A percentile compares a stretch with the other conserved stretches of the same genome.
Conservation (phyloP, 805 yeast genomes). For the Candida pini region DNA sequence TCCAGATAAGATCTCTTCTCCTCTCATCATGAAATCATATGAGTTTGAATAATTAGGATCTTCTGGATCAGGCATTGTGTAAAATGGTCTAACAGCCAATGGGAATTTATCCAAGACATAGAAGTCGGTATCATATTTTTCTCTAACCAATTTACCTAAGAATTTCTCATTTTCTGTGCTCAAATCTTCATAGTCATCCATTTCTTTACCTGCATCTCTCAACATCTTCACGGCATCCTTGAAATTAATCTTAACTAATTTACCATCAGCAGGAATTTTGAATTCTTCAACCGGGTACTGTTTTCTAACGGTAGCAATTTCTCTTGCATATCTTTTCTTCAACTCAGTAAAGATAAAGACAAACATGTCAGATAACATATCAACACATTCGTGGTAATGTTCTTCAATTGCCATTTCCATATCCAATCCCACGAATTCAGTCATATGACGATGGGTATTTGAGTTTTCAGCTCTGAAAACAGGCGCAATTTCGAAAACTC, state of each 20-base stretch:
- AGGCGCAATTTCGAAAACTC: conserved; percentile 94
- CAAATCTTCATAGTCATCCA: conserved; percentile 85
- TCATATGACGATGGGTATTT: conserved; percentile 98
- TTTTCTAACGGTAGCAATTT: conserved; percentile 83
- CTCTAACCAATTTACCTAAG: conserved; percentile 86
- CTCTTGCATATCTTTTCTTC: conserved; percentile 70
- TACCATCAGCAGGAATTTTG: conserved; percentile 87
- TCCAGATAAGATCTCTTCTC: conserved; percentile 98
- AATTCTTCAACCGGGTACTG: conserved; percentile 98
- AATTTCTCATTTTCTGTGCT: conserved; percentile 92
- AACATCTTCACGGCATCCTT: conserved; percentile 87
- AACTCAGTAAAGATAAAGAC: conserved; percentile 84
- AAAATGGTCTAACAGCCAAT: conserved; percentile 92
- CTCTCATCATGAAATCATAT: conserved; percentile 99
- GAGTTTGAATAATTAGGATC: conserved; percentile 94
- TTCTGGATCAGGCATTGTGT: conserved; percentile 97
- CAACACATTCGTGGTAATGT: conserved; percentile 89
- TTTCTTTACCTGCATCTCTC: conserved; percentile 79
- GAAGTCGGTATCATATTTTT: conserved; percentile 94
- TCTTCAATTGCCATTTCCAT: conserved; percentile 98
- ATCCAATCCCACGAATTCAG: conserved; percentile 96
- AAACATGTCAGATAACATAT: conserved; percentile 56
- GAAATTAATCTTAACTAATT: conserved; percentile 85
- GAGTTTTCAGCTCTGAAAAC: conserved; percentile 99
- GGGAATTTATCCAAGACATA: conserved; percentile 98